Base-by-base conservation (phyloP, 345 rosid species). In the Populus simonii region DNA sequence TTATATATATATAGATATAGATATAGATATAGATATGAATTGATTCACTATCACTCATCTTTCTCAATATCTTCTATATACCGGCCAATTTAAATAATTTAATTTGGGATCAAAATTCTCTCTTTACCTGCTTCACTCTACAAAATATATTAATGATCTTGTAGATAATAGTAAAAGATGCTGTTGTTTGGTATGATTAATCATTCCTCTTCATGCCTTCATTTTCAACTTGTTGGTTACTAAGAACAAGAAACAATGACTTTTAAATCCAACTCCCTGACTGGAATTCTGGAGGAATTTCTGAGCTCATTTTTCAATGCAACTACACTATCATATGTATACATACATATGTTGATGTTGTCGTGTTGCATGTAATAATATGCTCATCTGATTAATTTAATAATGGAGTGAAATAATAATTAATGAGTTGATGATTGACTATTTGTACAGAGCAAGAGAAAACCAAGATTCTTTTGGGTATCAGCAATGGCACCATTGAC, bases 401-500 rank as follows among this genome's bases (percentile, higher is more conserved):
- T 66, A 35, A 31, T 17, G 41, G n/a, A 6, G 41, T 23, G 0
- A 59, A 25, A 59, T 59, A 59, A 41, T 43, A 5, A 11, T 18
- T 29, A 25, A 73, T 25, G 66, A 36, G 16, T 17, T 13, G 68
- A 35, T 63, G 36, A 74, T 43, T 43, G 57, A 23, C 65, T 47
- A 73, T 67, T 45, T 38, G n/a, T 66, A 76, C 77, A 96, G 99
- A 90, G 97, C 92, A 91, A 87, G 78, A 94, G 86, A 84, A 86
- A 76, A 74, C 83, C 90, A 74, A 81, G 84, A 33, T 91, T 89
- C 86, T 96, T 96, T 49, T 96, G 99, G 99, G 81, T 92, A 78
- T 89, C 89, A 41, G 97, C 98, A 31, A 81, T 94, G 94, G 95
- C 97, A 65, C 99, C 99, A 55, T 85, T 96, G 77, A 90, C 96